Evolutionary conservation across 2,329 filamentous ascomycete species (phyloP).

Genomic region (Aspergillus caelatus): DNA sequence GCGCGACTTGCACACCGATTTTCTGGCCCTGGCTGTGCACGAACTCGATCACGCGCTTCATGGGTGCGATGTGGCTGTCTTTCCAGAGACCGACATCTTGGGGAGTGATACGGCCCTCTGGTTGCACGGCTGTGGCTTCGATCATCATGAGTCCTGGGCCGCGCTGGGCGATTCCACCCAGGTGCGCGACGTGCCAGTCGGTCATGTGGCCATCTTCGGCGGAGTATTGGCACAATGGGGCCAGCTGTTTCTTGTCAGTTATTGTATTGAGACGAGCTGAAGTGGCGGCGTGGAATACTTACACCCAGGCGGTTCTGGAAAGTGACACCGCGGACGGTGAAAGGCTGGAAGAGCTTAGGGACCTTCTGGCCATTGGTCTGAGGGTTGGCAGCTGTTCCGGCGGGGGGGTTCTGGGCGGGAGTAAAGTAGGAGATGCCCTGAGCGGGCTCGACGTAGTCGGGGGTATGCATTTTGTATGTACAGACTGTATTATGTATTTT

Average conservation of each 20-base stretch:
- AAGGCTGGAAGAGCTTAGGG: constrained; percentile 62
- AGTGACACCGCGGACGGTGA: constrained; percentile 61
- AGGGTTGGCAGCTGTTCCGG: constrained; percentile 43
- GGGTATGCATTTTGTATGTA: not conserved
- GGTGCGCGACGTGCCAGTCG: constrained; percentile 79
- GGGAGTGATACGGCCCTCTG: constrained; percentile 81
- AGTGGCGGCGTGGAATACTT: not conserved
- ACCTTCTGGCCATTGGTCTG: constrained; percentile 43
- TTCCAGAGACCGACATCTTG: constrained; percentile 68
- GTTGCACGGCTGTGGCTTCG: constrained; percentile 75
- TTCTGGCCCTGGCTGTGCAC: constrained; percentile 77
- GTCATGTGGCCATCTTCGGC: constrained; percentile 73
- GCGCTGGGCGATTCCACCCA: constrained; percentile 75
- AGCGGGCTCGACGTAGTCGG: constrained; percentile 1
- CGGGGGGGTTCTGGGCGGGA: constrained; percentile 38
- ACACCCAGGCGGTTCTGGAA: constrained; percentile 54
- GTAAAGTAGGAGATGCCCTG: constrained; percentile 47
- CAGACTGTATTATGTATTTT: not conserved
- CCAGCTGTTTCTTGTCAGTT: constrained; percentile 43
- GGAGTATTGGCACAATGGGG: constrained; percentile 69
- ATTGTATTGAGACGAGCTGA: too few species aligned
- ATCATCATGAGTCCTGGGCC: constrained; percentile 75
- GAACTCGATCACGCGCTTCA: constrained; percentile 72
- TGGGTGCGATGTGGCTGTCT: constrained; percentile 75
- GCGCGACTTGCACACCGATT: constrained; percentile 77